Evolutionary conservation across 2,329 filamentous ascomycete species (phyloP).

Genomic region (Dryadomyces quercivorus): DNA sequence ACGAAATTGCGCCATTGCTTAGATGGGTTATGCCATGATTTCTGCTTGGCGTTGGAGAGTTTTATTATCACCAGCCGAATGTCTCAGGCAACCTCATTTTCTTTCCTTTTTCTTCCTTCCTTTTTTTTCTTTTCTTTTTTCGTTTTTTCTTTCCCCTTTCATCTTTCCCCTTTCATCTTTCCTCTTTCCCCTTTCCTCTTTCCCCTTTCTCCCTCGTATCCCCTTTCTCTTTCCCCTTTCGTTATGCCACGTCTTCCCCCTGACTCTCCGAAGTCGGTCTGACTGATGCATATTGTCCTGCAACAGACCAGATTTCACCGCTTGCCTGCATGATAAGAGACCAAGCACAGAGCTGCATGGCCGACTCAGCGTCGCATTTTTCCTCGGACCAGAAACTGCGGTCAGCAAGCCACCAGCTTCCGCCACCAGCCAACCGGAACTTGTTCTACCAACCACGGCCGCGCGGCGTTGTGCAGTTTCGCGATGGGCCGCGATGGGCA

Average conservation of each 20-base stretch:
- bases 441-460: not conserved
- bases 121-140: not conserved
- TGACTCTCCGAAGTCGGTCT: not conserved
- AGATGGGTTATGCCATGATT: too few species aligned
- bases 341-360: not conserved
- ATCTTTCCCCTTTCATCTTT: not conserved
- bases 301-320: not conserved
- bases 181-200: not conserved
- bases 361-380: not conserved
- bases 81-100: too few species aligned
- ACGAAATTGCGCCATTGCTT: too few species aligned
- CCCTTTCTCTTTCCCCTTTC: not conserved
- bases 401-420: not conserved
- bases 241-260: not conserved
- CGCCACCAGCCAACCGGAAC: not conserved
- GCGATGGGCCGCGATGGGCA: too few species aligned
- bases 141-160: not conserved
- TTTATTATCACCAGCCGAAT: too few species aligned
- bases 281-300: not conserved
- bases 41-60: too few species aligned
- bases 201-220: not conserved
- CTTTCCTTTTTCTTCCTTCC: not conserved
- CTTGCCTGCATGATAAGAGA: conserved; percentile 1
- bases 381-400: not conserved
- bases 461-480: not conserved